Evolutionary conservation across 257 asterid species (phyloP).

Genomic region (Dorcoceras hygrometricum): DNA sequence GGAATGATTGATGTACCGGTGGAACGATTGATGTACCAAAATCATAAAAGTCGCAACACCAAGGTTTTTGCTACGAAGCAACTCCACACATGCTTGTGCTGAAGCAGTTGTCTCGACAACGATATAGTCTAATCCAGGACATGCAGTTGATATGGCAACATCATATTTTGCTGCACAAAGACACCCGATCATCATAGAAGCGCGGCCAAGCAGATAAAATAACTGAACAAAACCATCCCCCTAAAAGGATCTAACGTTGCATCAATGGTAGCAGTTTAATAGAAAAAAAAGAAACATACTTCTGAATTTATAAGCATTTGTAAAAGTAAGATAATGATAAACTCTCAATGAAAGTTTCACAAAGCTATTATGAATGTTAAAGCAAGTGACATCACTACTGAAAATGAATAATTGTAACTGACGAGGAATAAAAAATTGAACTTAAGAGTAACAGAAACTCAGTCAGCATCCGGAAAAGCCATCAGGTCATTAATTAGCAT

Average conservation of each 20-base stretch:
- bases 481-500: background rate
- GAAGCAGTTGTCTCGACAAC: slow-evolving; percentile 88
- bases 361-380: background rate
- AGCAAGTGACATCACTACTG: background rate
- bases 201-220: background rate
- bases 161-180: slow-evolving; percentile 77
- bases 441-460: background rate
- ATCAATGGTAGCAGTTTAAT: background rate
- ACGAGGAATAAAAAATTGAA: no score
- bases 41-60: slow-evolving; percentile 99
- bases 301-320: slow-evolving; percentile 7
- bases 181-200: slow-evolving; percentile 11
- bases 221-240: background rate
- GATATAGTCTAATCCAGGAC: slow-evolving; percentile 87
- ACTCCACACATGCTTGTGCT: slow-evolving; percentile 85
- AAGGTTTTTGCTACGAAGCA: slow-evolving; percentile 71
- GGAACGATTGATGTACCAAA: slow-evolving; percentile 48
- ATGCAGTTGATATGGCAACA: slow-evolving; percentile 91
- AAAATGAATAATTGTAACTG: background rate
- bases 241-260: background rate
- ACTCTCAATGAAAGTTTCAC: slow-evolving; percentile 1
- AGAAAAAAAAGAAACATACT: slow-evolving; percentile 8
- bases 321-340: slow-evolving; percentile 12
- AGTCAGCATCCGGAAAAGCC: background rate
- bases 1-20: background rate